Evolutionary conservation across 2,329 filamentous ascomycete genomes (phyloP).

Genomic region (Metarhizium anisopliae): DNA sequence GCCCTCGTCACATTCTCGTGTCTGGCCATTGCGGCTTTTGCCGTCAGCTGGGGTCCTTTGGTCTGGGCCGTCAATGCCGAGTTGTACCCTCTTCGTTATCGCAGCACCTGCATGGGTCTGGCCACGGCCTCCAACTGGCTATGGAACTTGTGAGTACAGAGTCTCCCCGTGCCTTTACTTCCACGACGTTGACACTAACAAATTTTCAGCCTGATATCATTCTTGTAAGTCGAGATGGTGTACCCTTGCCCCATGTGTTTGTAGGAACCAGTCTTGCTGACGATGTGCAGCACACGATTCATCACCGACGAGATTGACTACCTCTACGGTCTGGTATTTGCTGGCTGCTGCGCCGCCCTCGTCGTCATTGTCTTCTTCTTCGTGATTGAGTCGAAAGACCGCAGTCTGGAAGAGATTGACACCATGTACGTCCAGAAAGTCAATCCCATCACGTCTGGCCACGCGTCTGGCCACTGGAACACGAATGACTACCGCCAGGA

Average conservation of each 20-base stretch:
- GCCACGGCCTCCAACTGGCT: conserved; percentile 52
- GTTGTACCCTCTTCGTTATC: conserved; percentile 51
- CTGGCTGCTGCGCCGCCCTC: conserved; percentile 54
- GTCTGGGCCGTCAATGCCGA: conserved; percentile 59
- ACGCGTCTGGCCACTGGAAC: conserved; percentile 14
- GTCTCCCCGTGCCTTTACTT: conserved; percentile 4
- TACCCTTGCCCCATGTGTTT: neutral
- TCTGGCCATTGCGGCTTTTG: conserved; percentile 58
- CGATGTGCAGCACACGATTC: conserved; percentile 49
- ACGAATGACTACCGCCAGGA: conserved; percentile 5
- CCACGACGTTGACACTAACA: neutral
- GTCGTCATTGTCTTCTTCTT: conserved; percentile 65
- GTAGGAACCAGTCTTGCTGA: conserved; percentile 11
- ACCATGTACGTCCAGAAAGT: conserved; percentile 57
- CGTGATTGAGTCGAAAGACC: conserved; percentile 63
- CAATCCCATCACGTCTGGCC: conserved; percentile 36
- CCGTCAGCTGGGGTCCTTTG: conserved; percentile 62
- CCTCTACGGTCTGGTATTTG: conserved; percentile 63
- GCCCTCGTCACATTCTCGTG: conserved; percentile 61
- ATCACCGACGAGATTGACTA: conserved; percentile 63
- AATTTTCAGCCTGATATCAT: conserved; percentile 28
- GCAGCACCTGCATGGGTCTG: conserved; percentile 44
- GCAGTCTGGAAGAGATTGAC: conserved; percentile 67
- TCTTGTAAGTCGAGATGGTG: conserved; percentile 27
- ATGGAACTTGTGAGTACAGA: conserved; percentile 47